Conservation (phyloP, 1,284 basidiomycete genomes). For the Apiotrichum gamsii region DNA sequence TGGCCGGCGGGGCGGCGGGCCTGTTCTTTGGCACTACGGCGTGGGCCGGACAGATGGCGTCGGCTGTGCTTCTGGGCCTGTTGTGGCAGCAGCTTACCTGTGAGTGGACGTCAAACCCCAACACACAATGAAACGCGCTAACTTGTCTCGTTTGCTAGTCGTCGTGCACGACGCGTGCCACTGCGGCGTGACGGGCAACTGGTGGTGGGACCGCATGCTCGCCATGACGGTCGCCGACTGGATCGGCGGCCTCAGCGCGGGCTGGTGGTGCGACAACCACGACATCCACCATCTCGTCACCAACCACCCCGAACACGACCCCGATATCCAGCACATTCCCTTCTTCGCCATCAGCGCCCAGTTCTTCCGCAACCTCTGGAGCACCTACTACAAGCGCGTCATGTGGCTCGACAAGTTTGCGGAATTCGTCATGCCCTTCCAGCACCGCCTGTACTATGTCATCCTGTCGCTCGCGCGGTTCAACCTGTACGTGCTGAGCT, state of each 20-base stretch:
- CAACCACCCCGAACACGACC: slow-evolving; percentile 94
- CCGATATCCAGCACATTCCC: slow-evolving; percentile 81
- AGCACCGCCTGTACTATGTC: slow-evolving; percentile 91
- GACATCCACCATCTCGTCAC: slow-evolving; percentile 96
- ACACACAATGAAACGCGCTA: not conserved
- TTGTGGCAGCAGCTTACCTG: slow-evolving; percentile 88
- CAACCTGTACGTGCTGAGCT: slow-evolving; percentile 90
- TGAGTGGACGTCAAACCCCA: slow-evolving; percentile 18
- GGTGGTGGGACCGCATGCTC: slow-evolving; percentile 71
- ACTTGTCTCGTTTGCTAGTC: slow-evolving; percentile 45
- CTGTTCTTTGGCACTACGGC: slow-evolving; percentile 32
- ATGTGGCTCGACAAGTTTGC: slow-evolving; percentile 72
- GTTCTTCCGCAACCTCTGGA: slow-evolving; percentile 81
- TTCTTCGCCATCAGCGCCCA: slow-evolving; percentile 90
- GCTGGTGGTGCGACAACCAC: slow-evolving; percentile 98
- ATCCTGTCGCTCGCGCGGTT: slow-evolving; percentile 88
- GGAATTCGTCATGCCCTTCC: slow-evolving; percentile 63
- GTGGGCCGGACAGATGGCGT: slow-evolving; percentile 54
- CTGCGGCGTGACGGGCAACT: slow-evolving; percentile 83
- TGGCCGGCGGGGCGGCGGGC: slow-evolving; percentile 11
- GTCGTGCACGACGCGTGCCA: slow-evolving; percentile 92
- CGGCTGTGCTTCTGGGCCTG: slow-evolving; percentile 73
- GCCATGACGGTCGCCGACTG: slow-evolving; percentile 68
- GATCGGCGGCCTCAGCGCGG: slow-evolving; percentile 84
- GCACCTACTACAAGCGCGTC: slow-evolving; percentile 88